A percentile compares a stretch with the other conserved stretches of the same genome.
Evolutionary conservation across 1,284 basidiomycete genomes (phyloP).

Genomic region (Wallemia ichthyophaga): DNA sequence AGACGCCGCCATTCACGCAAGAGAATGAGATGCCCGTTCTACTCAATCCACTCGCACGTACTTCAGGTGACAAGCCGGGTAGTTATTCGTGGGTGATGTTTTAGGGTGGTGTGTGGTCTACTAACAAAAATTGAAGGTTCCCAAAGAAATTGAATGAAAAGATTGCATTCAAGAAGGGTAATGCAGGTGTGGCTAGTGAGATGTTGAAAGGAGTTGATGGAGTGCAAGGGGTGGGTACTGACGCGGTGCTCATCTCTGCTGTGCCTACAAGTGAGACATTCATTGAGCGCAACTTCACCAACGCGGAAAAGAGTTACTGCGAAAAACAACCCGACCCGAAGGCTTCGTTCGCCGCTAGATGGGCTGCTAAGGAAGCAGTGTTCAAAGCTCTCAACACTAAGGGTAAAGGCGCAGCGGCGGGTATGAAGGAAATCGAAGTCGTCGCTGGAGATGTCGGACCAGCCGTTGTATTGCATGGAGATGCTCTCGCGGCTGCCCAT

Average conservation of each 20-base stretch:
- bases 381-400: constrained; percentile 87
- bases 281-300: constrained; percentile 72
- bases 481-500: constrained; percentile 41
- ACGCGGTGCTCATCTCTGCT: constrained; percentile 57
- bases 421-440: constrained; percentile 92
- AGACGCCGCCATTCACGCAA: constrained; percentile 58
- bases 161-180: constrained; percentile 16
- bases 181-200: constrained; percentile 31
- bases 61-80: constrained; percentile 55
- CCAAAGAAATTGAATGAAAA: constrained; percentile 1
- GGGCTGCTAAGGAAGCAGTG: constrained; percentile 91
- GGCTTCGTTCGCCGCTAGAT: constrained; percentile 80
- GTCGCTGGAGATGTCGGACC: constrained; percentile 32
- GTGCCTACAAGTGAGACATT: constrained; percentile 79
- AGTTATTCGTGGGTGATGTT: constrained; percentile 29
- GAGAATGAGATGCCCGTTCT: constrained; percentile 70
- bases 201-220: constrained; percentile 7
- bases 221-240: constrained; percentile 30
- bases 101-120: no score
- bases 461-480: constrained; percentile 46
- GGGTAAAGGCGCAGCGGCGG: constrained; percentile 68
- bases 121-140: neutral
- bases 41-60: constrained; percentile 73
- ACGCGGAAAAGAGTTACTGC: constrained; percentile 64
- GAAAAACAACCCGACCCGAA: constrained; percentile 49